Evolutionary conservation across 2,329 filamentous ascomycete genomes (phyloP), one percentile per base, ranked within the genome.

Genomic region (Beauveria rudraprayagi): DNA sequence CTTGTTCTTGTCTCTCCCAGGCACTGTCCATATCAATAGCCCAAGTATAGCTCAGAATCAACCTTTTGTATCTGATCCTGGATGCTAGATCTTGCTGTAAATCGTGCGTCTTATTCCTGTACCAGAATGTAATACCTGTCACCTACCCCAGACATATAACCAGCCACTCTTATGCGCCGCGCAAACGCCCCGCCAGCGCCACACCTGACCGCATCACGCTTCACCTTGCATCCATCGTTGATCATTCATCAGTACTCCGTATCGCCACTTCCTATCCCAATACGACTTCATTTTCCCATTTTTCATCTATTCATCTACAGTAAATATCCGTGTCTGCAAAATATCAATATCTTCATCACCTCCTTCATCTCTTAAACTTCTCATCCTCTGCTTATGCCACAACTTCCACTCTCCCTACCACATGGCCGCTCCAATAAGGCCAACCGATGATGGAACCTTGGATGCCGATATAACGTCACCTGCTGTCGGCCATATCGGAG

Each of bases 371-470:
- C 22, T 40, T 28, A 26, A 34, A 6, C 26, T 11, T 40, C 16
- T 17, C 19, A 24, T 14, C 24, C 6, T 47, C 57, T 26, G 19
- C 57, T 11, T 41, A 53, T 53, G 57, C n/a, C 17, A 24, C 34
- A 47, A 17, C 3, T 24, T 37, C 5, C 34, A 37, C 11, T 37
- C 14, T 37, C 14, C 14, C 17, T 19, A 19, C 34, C 34, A 46
- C 14, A 61, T 61, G 58, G 58, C 58, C 24, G 24, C 58, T 6
- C 58, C 58, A 5, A n/a, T 43, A 24, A 55, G 51, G 58, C 58
- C 51, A 43, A 61, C 51, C 14, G 58, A 61, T 30, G 58, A 61
- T 16, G 58, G 58, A 37, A 61, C 58, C 19, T 43, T 61, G n/a
- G 34, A 55, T 14, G 43, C 17, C 30, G 58, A 61, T 11, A 24